Evolutionary conservation across 2,329 filamentous ascomycete species (phyloP).

Genomic region (Exophiala dermatitidis): DNA sequence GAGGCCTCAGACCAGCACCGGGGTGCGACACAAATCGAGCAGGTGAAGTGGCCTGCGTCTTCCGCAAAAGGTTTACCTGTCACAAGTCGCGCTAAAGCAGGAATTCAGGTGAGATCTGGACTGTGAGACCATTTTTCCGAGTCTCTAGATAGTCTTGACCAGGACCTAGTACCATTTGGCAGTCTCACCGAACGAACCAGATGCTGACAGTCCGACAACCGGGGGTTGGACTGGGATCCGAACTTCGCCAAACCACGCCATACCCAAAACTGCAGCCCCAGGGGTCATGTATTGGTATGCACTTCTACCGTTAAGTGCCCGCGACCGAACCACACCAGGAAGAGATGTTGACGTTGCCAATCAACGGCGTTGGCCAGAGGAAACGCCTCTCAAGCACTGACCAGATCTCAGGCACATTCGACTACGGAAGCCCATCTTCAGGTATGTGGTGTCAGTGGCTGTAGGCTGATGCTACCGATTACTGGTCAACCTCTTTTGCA

Average conservation of each 20-base stretch:
- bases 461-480: neutral
- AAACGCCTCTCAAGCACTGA: slow-evolving; percentile 3
- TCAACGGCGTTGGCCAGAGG: neutral
- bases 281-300: slow-evolving; percentile 2
- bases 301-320: neutral
- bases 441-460: slow-evolving; percentile 9
- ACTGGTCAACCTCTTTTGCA: neutral
- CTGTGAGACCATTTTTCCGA: slow-evolving; percentile 1
- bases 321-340: slow-evolving; percentile 1
- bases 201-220: slow-evolving; percentile 4
- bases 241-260: slow-evolving; percentile 5
- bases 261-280: neutral
- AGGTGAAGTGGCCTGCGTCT: neutral
- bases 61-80: neutral
- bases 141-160: neutral
- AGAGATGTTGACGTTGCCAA: slow-evolving; percentile 1
- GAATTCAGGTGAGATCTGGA: slow-evolving; percentile 5
- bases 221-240: slow-evolving; percentile 1
- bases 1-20: neutral
- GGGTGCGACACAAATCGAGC: neutral
- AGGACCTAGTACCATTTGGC: neutral
- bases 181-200: neutral
- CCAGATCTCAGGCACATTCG: slow-evolving; percentile 4
- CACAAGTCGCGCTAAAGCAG: neutral
- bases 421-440: slow-evolving; percentile 4